Conservation (phyloP, 805 yeast genomes). For the Zygosaccharomyces siamensis region DNA sequence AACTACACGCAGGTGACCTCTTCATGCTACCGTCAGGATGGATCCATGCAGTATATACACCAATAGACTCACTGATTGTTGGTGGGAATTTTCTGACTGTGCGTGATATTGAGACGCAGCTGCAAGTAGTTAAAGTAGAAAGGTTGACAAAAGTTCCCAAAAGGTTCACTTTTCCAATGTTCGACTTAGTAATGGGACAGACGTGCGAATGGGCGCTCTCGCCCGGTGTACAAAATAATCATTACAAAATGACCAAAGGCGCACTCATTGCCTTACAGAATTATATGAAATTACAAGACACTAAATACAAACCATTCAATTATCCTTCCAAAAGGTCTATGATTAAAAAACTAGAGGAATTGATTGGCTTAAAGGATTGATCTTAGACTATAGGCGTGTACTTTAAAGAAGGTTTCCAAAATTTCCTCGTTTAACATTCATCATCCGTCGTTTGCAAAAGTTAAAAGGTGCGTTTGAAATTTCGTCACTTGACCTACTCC, state of each 20-base stretch:
- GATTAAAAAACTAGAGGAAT: constrained; percentile 9
- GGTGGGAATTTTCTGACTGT: constrained; percentile 85
- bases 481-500: neutral
- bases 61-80: constrained; percentile 70
- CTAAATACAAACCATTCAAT: constrained; percentile 19
- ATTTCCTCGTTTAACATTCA: neutral
- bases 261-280: constrained; percentile 12
- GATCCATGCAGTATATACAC: constrained; percentile 88
- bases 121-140: constrained; percentile 60
- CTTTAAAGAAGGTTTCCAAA: neutral
- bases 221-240: constrained; percentile 1
- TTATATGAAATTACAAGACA: constrained; percentile 14
- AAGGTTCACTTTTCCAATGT: constrained; percentile 73
- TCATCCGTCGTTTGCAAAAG: neutral
- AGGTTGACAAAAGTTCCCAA: constrained; percentile 64
- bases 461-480: neutral
- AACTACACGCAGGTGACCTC: constrained; percentile 59
- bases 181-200: constrained; percentile 50
- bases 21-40: constrained; percentile 86
- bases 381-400: constrained; percentile 1
- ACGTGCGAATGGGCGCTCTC: constrained; percentile 20
- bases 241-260: constrained; percentile 1
- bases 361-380: neutral
- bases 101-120: constrained; percentile 56
- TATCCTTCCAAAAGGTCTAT: constrained; percentile 16